Evolutionary conservation across 140 eudicot species (phyloP), one percentile per base, ranked within the genome.

Genomic region (Erigeron philadelphicus): DNA sequence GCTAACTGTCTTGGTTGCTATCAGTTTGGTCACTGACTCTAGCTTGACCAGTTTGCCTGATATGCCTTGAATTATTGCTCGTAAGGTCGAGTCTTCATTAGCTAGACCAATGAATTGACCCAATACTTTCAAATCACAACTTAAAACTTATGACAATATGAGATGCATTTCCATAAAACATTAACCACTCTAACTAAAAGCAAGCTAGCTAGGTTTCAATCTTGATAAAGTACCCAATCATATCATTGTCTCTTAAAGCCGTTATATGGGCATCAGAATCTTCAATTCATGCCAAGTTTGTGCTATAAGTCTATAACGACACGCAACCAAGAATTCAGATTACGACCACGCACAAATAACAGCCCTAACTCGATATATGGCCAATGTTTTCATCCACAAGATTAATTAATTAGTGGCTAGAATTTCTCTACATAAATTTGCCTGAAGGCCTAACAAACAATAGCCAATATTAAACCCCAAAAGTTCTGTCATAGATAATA

Each of bases 371-470:
- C 21, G 7, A n/a, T n/a, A n/a, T n/a, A 44, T 18, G 41, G 67
- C 73, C 73, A 64, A 64, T 42, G 68, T 77, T 77, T 43, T 55
- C 55, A 77, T 57, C 68, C 57, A 19, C 73, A 71, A 48, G 69
- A 77, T 57, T 48, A 13, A 73, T 67, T 61, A 44, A 73, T 61
- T 73, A 67, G 75, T 73, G 83, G 83, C 76, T 67, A 63, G 50
- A 73, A 77, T 44, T 15, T 11, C n/a, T 73, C 45, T 11, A 46
- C 52, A 17, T 79, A 63, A 57, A 43, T 61, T 60, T 68, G 75
- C 76, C 42, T 53, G 68, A 53, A 53, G 64, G 75, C 79, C 68
- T 79, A 79, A 74, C 79, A 61, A 60, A 53, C 40, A 53, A 21
- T 42, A 44, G 53, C 65, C 40, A 50, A 45, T 13, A 56, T 44